Evolutionary conservation across 2,329 filamentous ascomycete species (phyloP).

Genomic region (Fusarium longipes): DNA sequence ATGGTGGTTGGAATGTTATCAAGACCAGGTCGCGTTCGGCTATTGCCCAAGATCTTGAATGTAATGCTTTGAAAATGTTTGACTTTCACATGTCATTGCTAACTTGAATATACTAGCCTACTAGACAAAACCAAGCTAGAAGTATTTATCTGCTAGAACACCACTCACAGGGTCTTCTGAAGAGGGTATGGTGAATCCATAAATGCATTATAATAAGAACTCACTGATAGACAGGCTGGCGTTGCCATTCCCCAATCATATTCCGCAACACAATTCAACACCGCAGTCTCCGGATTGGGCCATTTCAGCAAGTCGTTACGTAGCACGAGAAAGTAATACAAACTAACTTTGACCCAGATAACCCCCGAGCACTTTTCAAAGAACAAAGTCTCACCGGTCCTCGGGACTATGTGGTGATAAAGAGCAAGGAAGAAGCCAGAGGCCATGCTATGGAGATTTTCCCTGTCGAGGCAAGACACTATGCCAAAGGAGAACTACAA

Average conservation of each 20-base stretch:
- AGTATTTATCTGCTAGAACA: conserved; percentile 25
- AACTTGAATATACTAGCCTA: background rate
- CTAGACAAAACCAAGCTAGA: background rate
- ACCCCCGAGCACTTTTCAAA: background rate
- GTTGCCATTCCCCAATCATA: conserved; percentile 36
- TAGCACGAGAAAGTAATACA: too few relatives aligned
- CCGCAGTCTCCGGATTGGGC: background rate
- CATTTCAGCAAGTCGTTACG: background rate
- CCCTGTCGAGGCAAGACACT: background rate
- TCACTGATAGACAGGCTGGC: conserved; percentile 37
- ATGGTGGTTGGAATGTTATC: background rate
- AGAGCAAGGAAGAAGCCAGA: background rate
- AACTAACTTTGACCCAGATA: background rate
- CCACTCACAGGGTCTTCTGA: conserved; percentile 17
- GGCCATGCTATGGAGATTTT: background rate
- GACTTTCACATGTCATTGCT: background rate
- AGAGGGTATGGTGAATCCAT: background rate
- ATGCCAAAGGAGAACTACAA: background rate
- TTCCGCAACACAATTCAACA: background rate
- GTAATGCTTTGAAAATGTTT: background rate
- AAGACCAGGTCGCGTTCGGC: too few relatives aligned
- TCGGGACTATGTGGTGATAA: background rate
- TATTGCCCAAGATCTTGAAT: background rate
- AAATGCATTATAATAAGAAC: accelerated
- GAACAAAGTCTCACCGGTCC: background rate